Evolutionary conservation across 2,329 filamentous ascomycete genomes (phyloP).

Genomic region (Colletotrichum sp.): DNA sequence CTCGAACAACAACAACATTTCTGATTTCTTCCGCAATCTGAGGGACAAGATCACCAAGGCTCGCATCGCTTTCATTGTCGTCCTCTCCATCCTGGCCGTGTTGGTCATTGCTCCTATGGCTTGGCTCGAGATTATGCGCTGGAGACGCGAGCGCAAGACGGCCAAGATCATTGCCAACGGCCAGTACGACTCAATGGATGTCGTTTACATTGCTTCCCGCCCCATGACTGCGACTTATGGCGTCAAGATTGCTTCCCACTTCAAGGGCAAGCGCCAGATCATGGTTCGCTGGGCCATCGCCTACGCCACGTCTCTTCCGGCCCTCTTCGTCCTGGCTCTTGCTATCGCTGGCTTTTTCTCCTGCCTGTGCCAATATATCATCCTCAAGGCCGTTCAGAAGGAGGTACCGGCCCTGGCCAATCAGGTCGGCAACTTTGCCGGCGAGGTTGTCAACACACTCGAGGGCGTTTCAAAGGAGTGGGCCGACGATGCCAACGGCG

Average conservation of each 20-base stretch:
- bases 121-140: conserved; percentile 79
- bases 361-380: conserved; percentile 80
- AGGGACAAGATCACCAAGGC: conserved; percentile 70
- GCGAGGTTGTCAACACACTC: conserved; percentile 75
- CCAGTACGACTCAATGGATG: conserved; percentile 81
- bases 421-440: conserved; percentile 80
- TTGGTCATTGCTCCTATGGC: conserved; percentile 80
- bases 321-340: conserved; percentile 85
- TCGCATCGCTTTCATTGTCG: conserved; percentile 76
- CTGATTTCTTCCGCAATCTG: conserved; percentile 80
- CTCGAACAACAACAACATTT: conserved; percentile 81
- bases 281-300: conserved; percentile 83
- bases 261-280: conserved; percentile 71
- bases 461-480: conserved; percentile 77
- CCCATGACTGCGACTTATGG: conserved; percentile 77
- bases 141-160: conserved; percentile 73
- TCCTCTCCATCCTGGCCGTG: conserved; percentile 74
- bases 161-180: conserved; percentile 69
- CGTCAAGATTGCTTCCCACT: conserved; percentile 69
- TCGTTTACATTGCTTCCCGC: conserved; percentile 85
- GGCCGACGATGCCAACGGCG: conserved; percentile 77
- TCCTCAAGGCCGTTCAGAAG: conserved; percentile 76
- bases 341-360: conserved; percentile 82
- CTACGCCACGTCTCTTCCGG: conserved; percentile 84
- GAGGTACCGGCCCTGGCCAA: conserved; percentile 77